Base-by-base conservation (phyloP, 139 green algal genomes). In the Dunaliella primolecta region DNA sequence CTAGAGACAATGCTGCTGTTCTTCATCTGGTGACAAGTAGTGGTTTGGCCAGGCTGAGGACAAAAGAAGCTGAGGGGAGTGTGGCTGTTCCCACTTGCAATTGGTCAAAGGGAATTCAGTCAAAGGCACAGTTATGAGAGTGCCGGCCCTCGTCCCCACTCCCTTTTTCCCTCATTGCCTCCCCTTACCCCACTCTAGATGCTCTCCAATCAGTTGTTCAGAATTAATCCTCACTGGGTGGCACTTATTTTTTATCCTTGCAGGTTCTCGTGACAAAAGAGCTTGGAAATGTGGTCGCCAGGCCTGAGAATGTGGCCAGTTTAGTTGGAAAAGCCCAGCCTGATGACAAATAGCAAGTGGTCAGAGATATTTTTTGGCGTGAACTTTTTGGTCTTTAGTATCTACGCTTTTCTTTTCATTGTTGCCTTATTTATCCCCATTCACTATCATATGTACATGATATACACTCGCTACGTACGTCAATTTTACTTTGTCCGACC, bases 221-320 rank as follows among this genome's bases (percentile, higher is more conserved):
- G 30, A n/a, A 81, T 81, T 37, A 30, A 81, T 36, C 27, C 27
- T 27, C 3, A 38, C 30, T 46, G 75, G 30, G 7, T 81, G 76
- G 3, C 31, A 46, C 76, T 46, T 81, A 32, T 3, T 46, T 31
- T 24, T 31, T 35, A 11, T 72, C 3, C 27, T 25, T 84, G 55
- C 57, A 64, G 81, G 87, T 93, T 38, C n/a, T 93, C 75, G 90
- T 96, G 30, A 92, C 46, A 0, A 91, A 92, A 81, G 93, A 96
- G 89, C 78, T 88, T n/a, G 31, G 83, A 36, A 92, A 91, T 30
- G 81, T 93, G 38, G 85, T 95, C 81, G 93, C 85, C 27, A 81
- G 84, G 36, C 93, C 93, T 21, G 79, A 75, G 35, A 3, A 80
- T 15, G 46, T 64, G n/a, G n/a, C n/a, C 46, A 64, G 46, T 15